Evolutionary conservation across 2,329 filamentous ascomycete genomes (phyloP), one percentile per base, ranked within the genome.

Genomic region (Kalaharituber pfeilii): DNA sequence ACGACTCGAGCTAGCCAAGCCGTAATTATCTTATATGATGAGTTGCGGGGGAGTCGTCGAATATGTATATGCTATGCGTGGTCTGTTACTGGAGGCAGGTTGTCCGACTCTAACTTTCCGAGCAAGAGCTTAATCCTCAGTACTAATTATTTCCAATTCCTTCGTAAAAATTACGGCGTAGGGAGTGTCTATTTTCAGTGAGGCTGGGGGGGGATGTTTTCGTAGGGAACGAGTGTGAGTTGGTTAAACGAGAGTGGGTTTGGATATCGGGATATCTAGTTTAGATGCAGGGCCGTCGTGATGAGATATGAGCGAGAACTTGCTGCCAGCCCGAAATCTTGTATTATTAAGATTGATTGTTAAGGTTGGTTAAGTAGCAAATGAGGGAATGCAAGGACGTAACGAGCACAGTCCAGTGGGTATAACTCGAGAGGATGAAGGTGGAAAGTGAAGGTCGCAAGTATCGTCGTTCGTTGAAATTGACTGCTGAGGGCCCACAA

Each of bases 371-470:
- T n/a, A n/a, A n/a, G n/a, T n/a, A 15, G 22, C 25, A 51, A 61
- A 60, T 54, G 59, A 61, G 58, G 54, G 59, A 61, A 61, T 61
- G 60, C 59, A 60, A 61, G 58, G 55, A 50, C 22, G 49, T n/a
- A 51, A 56, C 15, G 53, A 57, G 59, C 33, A n/a, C 25, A 50
- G 27, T 59, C 59, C 58, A 61, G 59, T 61, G 58, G 59, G 59
- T 61, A 39, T 24, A 20, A 27, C 20, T n/a, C n/a, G n/a, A n/a
- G n/a, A n/a, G n/a, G 47, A 13, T 53, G 44, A 54, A 51, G 29
- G 29, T 11, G 36, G 29, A 18, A 29, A 29, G 30, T 53, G 51
- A 53, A 54, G 20, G 50, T 33, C 50, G 36, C 22, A 51, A 36
- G 36, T 29, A 13, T 33, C 50, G 50, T 51, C 28, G 20, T 39